These are phyloP conservation scores for Cystofilobasidium capitatum DNA, from an alignment of 768 basidiomycete species.

Conservation along the genomic window DNA sequence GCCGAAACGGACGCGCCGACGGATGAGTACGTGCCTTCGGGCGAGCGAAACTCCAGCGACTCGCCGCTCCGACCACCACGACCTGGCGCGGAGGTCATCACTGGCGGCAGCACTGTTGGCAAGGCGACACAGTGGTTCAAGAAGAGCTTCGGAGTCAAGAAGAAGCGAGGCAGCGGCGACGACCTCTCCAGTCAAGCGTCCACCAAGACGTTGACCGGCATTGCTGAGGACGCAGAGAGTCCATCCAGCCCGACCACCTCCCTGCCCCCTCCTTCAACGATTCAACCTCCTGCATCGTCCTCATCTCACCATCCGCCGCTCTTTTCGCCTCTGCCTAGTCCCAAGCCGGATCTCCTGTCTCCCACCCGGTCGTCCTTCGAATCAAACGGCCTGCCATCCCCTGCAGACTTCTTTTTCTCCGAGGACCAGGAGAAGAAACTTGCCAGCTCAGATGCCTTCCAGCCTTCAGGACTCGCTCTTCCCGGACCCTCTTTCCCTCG, in stretches of 20 bases:
- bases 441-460: slow-evolving; percentile 9
- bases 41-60: background rate
- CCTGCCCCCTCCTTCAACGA: background rate
- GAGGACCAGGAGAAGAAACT: slow-evolving; percentile 27
- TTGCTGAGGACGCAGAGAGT: slow-evolving; percentile 15
- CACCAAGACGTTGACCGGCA: slow-evolving; percentile 16
- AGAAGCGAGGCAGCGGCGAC: slow-evolving; percentile 13
- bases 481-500: background rate
- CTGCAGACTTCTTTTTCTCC: slow-evolving; percentile 20
- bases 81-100: slow-evolving; percentile 13
- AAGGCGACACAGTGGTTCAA: slow-evolving; percentile 28
- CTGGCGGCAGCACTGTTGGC: slow-evolving; percentile 13
- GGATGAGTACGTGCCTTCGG: slow-evolving; percentile 11
- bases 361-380: slow-evolving; percentile 21
- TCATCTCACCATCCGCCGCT: slow-evolving; percentile 3
- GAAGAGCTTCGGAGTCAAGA: slow-evolving; percentile 23
- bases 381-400: slow-evolving; percentile 5
- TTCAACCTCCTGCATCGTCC: background rate
- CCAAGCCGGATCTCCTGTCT: slow-evolving; percentile 5
- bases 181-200: slow-evolving; percentile 8
- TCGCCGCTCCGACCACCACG: background rate
- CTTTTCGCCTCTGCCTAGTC: slow-evolving; percentile 9
- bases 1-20: background rate
- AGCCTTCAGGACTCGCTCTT: slow-evolving; percentile 5
- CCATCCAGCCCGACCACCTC: background rate